Evolutionary conservation across 2,329 filamentous ascomycete genomes (phyloP), one percentile per base, ranked within the genome.

Genomic region (Immersiporthe knoxdaviesiana): DNA sequence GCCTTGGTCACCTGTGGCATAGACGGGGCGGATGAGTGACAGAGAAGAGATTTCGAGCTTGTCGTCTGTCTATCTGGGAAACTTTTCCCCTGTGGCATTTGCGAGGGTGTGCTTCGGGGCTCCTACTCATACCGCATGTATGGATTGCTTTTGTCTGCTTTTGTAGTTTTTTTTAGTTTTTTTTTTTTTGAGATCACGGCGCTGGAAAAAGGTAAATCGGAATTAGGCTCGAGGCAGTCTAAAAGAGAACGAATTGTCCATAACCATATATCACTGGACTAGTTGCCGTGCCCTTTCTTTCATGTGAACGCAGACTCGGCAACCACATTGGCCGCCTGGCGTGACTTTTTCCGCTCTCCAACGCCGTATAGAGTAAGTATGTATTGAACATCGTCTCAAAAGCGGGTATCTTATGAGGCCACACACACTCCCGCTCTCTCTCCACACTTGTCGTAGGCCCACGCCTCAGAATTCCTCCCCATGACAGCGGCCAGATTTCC

Each of bases 1-100:
- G 91, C 92, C 94, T 11, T 99, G 96, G 96, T 97, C 93, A 72
- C 94, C 96, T 4, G 93, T 97, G 71, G 91, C 91, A 72, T 97
- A 85, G 79, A 70, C 30, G 44, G 44, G 27, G 35, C n/a, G n/a
- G n/a, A n/a, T n/a, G 50, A 35, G 37, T 39, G 56, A n/a, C 44
- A 18, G 16, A 14, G 12, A n/a, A 24, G 10, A 21, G n/a, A n/a
- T n/a, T 24, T 30, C 12, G 39, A 32, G 35, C 30, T 41, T 6
- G 54, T 54, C 18, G 39, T 41, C 27, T 58, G n/a, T 12, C 21
- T 62, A n/a, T n/a, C n/a, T n/a, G n/a, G 37, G n/a, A 27, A n/a
- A n/a, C 2, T n/a, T 47, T 7, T 41, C n/a, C 10, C 27, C n/a
- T 18, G 12, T 39, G 35, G 59, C 35, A 62, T 62, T 39, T 62